Evolutionary conservation across 192 early-diverging fungal species (phyloP).

Genomic region (Backusella macrospora): DNA sequence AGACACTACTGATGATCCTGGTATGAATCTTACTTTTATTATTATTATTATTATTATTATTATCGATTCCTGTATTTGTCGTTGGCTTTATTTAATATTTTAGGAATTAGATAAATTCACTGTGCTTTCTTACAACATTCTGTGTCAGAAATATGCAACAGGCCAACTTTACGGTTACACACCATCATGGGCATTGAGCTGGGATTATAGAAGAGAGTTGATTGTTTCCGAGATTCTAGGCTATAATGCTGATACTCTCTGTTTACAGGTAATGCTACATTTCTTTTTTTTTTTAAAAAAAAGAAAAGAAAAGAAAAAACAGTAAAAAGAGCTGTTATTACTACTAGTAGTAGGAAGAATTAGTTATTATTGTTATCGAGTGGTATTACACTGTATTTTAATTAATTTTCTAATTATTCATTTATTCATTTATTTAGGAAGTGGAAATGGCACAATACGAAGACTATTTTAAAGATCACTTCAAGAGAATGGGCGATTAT

Average conservation of each 20-base stretch:
- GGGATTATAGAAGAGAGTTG: slow-evolving; percentile 92
- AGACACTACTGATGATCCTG: slow-evolving; percentile 58
- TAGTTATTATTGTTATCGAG: no score
- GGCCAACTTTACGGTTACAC: slow-evolving; percentile 89
- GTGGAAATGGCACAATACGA: slow-evolving; percentile 86
- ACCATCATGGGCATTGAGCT: slow-evolving; percentile 90
- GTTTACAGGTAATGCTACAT: slow-evolving; percentile 71
- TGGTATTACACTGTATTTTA: not conserved
- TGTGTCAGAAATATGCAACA: slow-evolving; percentile 89
- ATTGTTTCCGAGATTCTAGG: slow-evolving; percentile 84
- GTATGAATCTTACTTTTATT: slow-evolving; percentile 30
- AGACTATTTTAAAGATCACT: slow-evolving; percentile 80
- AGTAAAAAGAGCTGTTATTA: no score
- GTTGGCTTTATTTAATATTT: not conserved
- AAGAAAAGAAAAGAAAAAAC: not conserved
- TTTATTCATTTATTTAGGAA: slow-evolving; percentile 69
- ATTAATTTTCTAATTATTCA: not conserved
- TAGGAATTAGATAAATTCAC: slow-evolving; percentile 74
- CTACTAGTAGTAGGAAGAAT: no score
- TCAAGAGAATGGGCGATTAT: slow-evolving; percentile 76
- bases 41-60: no score
- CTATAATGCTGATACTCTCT: slow-evolving; percentile 90
- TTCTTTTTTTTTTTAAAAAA: no score
- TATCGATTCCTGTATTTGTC: slow-evolving; percentile 17
- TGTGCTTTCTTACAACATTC: slow-evolving; percentile 91